phyloP scores from a whole-genome alignment of 805 yeast species.

The Peterozyma xylosa region DNA sequence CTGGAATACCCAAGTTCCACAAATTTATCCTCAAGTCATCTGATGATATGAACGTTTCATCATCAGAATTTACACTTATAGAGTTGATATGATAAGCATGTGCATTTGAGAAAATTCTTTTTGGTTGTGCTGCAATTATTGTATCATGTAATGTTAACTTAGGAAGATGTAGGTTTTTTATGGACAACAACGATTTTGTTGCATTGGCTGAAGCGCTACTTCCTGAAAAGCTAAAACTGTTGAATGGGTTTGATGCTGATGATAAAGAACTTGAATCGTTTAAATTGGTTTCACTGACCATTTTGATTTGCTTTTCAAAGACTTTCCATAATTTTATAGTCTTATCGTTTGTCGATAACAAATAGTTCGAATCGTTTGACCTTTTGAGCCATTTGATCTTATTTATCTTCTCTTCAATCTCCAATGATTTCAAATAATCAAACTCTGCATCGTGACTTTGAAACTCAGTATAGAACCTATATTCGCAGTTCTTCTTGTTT shows the following conservation, averaged over 20 bases:
- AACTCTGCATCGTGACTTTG: slow-evolving; percentile 98
- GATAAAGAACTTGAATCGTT: slow-evolving; percentile 17
- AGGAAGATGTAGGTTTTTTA: slow-evolving; percentile 63
- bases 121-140: slow-evolving; percentile 91
- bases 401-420: slow-evolving; percentile 96
- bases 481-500: slow-evolving; percentile 75
- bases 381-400: slow-evolving; percentile 94
- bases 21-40: slow-evolving; percentile 93
- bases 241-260: neutral
- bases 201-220: neutral
- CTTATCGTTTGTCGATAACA: slow-evolving; percentile 91
- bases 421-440: slow-evolving; percentile 90
- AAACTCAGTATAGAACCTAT: slow-evolving; percentile 92
- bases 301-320: slow-evolving; percentile 82
- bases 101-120: slow-evolving; percentile 86
- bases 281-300: slow-evolving; percentile 87
- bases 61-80: slow-evolving; percentile 89
- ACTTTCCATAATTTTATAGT: slow-evolving; percentile 98
- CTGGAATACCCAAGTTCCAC: slow-evolving; percentile 93
- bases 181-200: slow-evolving; percentile 18
- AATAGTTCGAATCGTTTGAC: slow-evolving; percentile 81
- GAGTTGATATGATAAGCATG: slow-evolving; percentile 98
- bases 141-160: slow-evolving; percentile 90
- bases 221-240: slow-evolving; percentile 1
- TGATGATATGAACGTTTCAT: slow-evolving; percentile 86